Evolutionary conservation across 192 early-diverging fungal genomes (phyloP).

Genomic region (Entophlyctis helioformis): DNA sequence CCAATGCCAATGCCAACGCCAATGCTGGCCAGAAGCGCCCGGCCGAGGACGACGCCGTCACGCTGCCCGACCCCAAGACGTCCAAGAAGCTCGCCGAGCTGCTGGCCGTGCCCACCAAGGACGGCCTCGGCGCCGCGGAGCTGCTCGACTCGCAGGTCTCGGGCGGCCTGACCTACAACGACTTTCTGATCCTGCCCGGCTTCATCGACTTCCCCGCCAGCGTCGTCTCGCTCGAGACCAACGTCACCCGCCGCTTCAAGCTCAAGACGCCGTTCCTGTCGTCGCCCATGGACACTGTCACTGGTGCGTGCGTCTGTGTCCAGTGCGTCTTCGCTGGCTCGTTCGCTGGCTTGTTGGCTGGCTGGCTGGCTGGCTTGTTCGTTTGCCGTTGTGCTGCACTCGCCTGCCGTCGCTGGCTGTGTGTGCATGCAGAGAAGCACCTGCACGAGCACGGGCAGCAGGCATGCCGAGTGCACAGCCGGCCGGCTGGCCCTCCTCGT

Average conservation of each 20-base stretch:
- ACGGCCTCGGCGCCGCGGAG: slow-evolving; percentile 76
- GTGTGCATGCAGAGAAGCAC: too few relatives aligned
- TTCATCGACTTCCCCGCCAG: slow-evolving; percentile 87
- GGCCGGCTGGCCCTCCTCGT: too few relatives aligned
- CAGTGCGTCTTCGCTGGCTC: too few relatives aligned
- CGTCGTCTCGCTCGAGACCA: slow-evolving; percentile 64
- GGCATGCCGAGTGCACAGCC: too few relatives aligned
- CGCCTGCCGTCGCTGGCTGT: too few relatives aligned
- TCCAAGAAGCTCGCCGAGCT: background rate
- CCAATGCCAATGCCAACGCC: too few relatives aligned
- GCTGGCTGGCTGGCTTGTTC: too few relatives aligned
- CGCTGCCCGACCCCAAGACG: slow-evolving; percentile 3
- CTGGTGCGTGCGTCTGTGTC: slow-evolving; percentile 19
- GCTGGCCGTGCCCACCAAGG: slow-evolving; percentile 11
- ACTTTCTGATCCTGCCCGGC: slow-evolving; percentile 93
- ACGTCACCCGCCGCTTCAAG: slow-evolving; percentile 79
- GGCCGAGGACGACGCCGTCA: too few relatives aligned
- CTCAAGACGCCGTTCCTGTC: slow-evolving; percentile 92
- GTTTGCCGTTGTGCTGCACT: too few relatives aligned
- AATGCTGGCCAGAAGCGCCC: too few relatives aligned
- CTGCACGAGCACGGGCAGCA: too few relatives aligned
- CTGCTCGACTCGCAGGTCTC: slow-evolving; percentile 67
- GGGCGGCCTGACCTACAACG: slow-evolving; percentile 97
- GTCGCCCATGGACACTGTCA: slow-evolving; percentile 98
- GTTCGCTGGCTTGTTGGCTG: too few relatives aligned